A percentile compares a stretch with the other conserved stretches of the same genome.
Conservation (phyloP, 352 stramenopile species). For the Globisporangium nunn region DNA sequence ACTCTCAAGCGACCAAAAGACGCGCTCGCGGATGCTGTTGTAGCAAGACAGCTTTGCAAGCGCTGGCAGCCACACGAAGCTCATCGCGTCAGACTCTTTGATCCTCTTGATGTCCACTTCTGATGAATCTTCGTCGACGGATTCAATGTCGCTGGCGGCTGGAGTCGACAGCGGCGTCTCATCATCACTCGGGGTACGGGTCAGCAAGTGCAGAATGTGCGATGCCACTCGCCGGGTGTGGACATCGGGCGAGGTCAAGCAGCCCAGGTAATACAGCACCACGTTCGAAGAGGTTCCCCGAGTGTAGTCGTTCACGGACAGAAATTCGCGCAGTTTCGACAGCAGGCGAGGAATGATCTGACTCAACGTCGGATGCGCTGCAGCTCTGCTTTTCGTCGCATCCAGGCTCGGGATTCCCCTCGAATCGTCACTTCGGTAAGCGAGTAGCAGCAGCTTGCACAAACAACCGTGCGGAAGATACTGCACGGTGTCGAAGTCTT, state of each 20-base stretch:
- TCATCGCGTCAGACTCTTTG: conserved; percentile 22
- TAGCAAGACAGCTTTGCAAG: conserved; percentile 68
- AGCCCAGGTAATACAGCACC: conserved; percentile 67
- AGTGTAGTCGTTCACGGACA: conserved; percentile 26
- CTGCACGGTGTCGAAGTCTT: conserved; percentile 74
- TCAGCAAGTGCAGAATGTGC: conserved; percentile 62
- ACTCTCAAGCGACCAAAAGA: conserved; percentile 62
- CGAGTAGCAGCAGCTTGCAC: conserved; percentile 71
- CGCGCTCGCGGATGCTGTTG: conserved; percentile 34
- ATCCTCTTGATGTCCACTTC: conserved; percentile 19
- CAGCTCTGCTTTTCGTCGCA: conserved; percentile 10
- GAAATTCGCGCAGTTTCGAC: conserved; percentile 46
- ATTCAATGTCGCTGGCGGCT: conserved; percentile 15
- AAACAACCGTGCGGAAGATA: conserved; percentile 75
- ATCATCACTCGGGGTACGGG: conserved; percentile 17
- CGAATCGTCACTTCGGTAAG: conserved; percentile 8
- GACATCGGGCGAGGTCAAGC: conserved; percentile 44
- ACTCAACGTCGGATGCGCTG: conserved; percentile 28
- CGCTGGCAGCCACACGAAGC: conserved; percentile 64
- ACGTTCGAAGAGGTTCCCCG: conserved; percentile 35
- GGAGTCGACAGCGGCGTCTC: conserved; percentile 9
- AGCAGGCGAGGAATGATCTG: conserved; percentile 52
- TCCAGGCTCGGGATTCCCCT: background rate
- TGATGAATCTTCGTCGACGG: conserved; percentile 21
- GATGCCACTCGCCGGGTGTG: conserved; percentile 48